Conservation (phyloP, 306 rosid genomes). For the Pyrus pyrifolia region DNA sequence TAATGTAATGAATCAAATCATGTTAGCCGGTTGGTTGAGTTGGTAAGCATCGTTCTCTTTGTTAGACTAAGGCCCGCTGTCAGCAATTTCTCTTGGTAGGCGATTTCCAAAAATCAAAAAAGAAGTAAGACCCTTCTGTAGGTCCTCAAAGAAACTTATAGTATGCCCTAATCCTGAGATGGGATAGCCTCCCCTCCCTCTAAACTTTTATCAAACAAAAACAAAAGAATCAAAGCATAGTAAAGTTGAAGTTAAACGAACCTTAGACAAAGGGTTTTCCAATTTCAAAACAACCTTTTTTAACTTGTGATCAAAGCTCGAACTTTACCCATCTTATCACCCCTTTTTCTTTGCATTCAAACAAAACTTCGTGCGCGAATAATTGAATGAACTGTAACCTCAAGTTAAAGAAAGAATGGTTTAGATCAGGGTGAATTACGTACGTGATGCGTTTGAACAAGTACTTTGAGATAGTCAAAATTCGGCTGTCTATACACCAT, state of each 20-base stretch:
- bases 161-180: too few species aligned
- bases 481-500: too few species aligned
- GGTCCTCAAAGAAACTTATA: too few species aligned
- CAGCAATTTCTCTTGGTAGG: too few species aligned
- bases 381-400: background rate
- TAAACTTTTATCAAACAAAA: too few species aligned
- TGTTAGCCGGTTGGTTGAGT: too few species aligned
- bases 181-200: too few species aligned
- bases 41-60: too few species aligned
- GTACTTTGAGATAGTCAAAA: background rate
- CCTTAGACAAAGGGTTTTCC: constrained; percentile 1
- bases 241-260: background rate
- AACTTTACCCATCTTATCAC: background rate
- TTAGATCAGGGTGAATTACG: background rate
- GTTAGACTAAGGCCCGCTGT: too few species aligned
- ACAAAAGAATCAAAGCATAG: background rate
- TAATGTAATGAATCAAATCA: background rate
- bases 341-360: background rate
- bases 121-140: too few species aligned
- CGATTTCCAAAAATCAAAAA: too few species aligned
- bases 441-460: background rate
- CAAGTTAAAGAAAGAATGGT: background rate
- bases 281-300: background rate
- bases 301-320: background rate
- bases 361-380: background rate